Percentiles rank a stretch among this genome's conserved stretches.
Evolutionary conservation across 73 alveolate genomes (phyloP).

Genomic region (Stentor coeruleus): DNA sequence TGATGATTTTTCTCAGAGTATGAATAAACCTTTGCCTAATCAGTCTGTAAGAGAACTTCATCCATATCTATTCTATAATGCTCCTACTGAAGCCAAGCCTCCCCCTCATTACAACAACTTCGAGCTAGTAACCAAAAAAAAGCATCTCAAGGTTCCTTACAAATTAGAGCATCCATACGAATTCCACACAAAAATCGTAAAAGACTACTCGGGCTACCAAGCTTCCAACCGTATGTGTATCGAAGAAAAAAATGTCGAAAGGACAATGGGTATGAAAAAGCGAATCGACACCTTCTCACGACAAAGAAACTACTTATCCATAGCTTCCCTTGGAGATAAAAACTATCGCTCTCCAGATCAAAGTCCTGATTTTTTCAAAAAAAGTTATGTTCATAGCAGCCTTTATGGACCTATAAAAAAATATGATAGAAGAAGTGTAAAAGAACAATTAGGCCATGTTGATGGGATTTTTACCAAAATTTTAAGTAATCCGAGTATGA

Average conservation of each 20-base stretch:
- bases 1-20: no score
- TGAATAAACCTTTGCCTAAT: no score
- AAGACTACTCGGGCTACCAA: not conserved
- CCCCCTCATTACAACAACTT: not conserved
- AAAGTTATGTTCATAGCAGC: not conserved
- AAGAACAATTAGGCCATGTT: not conserved
- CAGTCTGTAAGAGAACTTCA: no score
- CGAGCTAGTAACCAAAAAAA: not conserved
- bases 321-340: not conserved
- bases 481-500: not conserved
- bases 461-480: not conserved
- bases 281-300: not conserved
- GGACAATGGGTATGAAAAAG: not conserved
- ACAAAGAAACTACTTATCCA: not conserved
- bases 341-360: not conserved
- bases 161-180: not conserved
- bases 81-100: no score
- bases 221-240: not conserved
- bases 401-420: not conserved
- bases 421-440: not conserved
- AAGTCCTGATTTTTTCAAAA: not conserved
- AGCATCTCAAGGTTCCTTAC: not conserved
- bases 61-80: no score
- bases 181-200: not conserved
- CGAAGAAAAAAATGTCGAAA: not conserved